Evolutionary conservation across 176 grass and related monocot genomes (phyloP).

Genomic region (Carex parvula): DNA sequence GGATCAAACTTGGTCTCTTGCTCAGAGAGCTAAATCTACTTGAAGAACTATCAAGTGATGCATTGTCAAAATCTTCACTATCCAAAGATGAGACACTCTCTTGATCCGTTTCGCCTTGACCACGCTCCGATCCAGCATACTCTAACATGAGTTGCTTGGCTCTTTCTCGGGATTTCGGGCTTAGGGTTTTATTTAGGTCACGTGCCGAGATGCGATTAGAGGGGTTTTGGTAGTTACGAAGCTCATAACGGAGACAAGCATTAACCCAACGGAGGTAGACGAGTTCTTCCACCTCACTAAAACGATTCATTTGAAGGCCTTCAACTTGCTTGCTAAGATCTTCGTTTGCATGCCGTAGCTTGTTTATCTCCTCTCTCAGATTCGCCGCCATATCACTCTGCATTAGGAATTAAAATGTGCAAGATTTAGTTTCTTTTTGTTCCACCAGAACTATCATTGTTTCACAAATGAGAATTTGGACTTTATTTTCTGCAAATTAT

Average conservation of each 20-base stretch:
- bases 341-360: conserved; percentile 60
- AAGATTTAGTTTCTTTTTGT: background rate
- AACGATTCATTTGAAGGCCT: conserved; percentile 89
- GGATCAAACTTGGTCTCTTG: conserved; percentile 67
- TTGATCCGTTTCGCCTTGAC: conserved; percentile 81
- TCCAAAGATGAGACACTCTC: conserved; percentile 76
- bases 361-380: conserved; percentile 71
- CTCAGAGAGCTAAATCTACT: conserved; percentile 74
- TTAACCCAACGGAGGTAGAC: conserved; percentile 97
- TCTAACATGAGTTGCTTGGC: conserved; percentile 85
- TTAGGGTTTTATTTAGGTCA: conserved; percentile 76
- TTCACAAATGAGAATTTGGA: background rate
- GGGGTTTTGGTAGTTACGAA: conserved; percentile 67
- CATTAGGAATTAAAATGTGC: conserved; percentile 19
- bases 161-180: conserved; percentile 77
- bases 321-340: conserved; percentile 96
- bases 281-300: conserved; percentile 91
- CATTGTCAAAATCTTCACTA: conserved; percentile 89
- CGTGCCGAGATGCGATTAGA: conserved; percentile 65
- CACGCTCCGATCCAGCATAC: conserved; percentile 81
- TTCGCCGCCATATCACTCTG: conserved; percentile 70
- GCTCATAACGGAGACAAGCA: conserved; percentile 81
- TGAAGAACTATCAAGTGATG: conserved; percentile 72
- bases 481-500: background rate
- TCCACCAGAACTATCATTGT: background rate